Evolutionary conservation across 257 asterid species (phyloP).

Genomic region (Fraxinus excelsior): DNA sequence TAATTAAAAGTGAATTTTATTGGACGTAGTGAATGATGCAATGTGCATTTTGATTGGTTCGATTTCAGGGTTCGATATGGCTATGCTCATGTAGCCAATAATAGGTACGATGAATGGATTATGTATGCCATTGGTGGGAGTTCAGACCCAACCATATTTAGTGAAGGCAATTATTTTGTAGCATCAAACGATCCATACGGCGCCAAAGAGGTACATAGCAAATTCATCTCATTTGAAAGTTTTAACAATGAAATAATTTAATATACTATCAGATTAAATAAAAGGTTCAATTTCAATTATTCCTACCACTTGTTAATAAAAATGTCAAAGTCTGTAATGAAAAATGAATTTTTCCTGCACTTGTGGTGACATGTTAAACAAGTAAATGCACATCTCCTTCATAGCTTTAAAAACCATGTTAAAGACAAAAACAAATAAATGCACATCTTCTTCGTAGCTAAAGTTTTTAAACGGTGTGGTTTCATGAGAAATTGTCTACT

Average conservation of each 20-base stretch:
- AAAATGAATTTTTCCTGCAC: background rate
- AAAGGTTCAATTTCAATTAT: too few species aligned
- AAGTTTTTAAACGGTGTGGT: background rate
- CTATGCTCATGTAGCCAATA: slow-evolving; percentile 69
- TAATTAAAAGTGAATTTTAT: too few species aligned
- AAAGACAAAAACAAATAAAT: too few species aligned
- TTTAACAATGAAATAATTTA: too few species aligned
- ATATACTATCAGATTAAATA: too few species aligned
- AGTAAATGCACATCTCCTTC: too few species aligned
- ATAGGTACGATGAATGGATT: slow-evolving; percentile 53
- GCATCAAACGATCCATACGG: slow-evolving; percentile 32
- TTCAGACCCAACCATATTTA: slow-evolving; percentile 60
- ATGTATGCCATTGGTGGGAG: slow-evolving; percentile 72
- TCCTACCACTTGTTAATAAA: too few species aligned
- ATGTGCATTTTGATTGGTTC: background rate
- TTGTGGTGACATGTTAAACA: background rate
- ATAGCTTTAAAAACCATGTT: too few species aligned
- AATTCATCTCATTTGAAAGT: background rate
- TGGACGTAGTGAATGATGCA: background rate
- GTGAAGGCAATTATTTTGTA: slow-evolving; percentile 53
- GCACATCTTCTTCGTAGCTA: too few species aligned
- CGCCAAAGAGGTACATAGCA: slow-evolving; percentile 38
- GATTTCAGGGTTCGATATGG: slow-evolving; percentile 62
- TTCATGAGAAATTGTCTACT: too few species aligned
- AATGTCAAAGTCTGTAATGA: too few species aligned